Conservation (phyloP, 1,139 yeast genomes). For the Geotrichum candidum region DNA sequence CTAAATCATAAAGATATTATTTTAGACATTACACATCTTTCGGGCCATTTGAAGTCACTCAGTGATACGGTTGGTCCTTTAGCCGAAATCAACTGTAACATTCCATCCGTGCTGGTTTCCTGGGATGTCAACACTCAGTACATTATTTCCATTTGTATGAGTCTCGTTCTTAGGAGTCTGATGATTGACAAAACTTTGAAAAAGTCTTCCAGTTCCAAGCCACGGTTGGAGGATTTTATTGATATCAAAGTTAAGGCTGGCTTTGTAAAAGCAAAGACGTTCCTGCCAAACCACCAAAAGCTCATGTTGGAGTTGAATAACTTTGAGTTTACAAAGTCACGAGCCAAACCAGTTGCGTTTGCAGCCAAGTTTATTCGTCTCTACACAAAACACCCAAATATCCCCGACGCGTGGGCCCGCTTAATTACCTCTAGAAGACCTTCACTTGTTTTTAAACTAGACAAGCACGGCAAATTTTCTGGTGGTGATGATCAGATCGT, state of each 20-base stretch:
- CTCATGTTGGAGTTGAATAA: conserved; percentile 47
- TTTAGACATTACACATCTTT: neutral
- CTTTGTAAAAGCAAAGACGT: conserved; percentile 34
- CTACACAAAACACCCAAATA: conserved; percentile 51
- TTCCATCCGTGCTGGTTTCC: conserved; percentile 28
- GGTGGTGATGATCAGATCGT: conserved; percentile 19
- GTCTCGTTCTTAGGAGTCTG: conserved; percentile 21
- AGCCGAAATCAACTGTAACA: conserved; percentile 18
- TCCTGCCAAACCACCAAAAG: conserved; percentile 49
- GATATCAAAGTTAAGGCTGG: neutral
- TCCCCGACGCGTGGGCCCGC: conserved; percentile 42
- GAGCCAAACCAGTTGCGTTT: conserved; percentile 31
- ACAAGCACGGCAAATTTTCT: neutral
- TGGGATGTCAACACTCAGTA: conserved; percentile 32
- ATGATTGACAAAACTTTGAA: conserved; percentile 2
- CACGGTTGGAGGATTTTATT: neutral
- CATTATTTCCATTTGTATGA: conserved; percentile 23
- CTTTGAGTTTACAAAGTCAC: conserved; percentile 34
- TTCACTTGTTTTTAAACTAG: conserved; percentile 21
- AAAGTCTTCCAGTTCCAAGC: neutral
- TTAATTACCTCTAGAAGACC: conserved; percentile 31
- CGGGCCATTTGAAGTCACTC: neutral
- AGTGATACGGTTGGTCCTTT: neutral
- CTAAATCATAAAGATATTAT: neutral
- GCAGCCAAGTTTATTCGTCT: conserved; percentile 41